phyloP scores from a whole-genome alignment of 352 stramenopile species.

The Elongisporangium anandrum region DNA sequence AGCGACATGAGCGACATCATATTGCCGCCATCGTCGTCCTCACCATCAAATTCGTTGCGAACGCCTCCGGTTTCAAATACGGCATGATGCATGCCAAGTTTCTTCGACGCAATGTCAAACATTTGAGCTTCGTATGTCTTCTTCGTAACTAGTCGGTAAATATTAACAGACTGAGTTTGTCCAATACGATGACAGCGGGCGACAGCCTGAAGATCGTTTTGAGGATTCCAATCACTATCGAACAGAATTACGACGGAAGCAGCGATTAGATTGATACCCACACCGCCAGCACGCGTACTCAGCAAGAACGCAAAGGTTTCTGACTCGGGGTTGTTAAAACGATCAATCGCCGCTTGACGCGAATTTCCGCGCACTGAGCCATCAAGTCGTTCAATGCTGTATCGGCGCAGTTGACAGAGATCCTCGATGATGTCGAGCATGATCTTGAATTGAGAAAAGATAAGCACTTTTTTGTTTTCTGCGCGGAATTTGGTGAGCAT shows the following conservation, averaged over 20 bases:
- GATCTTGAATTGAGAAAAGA: conserved; percentile 99
- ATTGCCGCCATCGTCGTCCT: conserved; percentile 90
- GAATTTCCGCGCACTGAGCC: conserved; percentile 95
- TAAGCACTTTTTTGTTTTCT: conserved; percentile 98
- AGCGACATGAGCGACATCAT: conserved; percentile 91
- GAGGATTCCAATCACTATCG: conserved; percentile 98
- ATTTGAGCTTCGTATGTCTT: conserved; percentile 99
- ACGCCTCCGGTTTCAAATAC: conserved; percentile 95
- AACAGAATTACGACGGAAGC: conserved; percentile 84
- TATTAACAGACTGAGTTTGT: conserved; percentile 98
- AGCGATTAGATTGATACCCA: conserved; percentile 96
- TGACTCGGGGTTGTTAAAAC: conserved; percentile 93
- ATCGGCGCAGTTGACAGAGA: conserved; percentile 75
- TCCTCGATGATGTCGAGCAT: conserved; percentile 97
- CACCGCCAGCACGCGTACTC: conserved; percentile 94
- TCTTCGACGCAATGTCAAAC: conserved; percentile 99
- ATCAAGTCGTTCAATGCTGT: conserved; percentile 95
- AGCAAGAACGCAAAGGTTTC: conserved; percentile 97
- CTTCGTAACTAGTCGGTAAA: conserved; percentile 99
- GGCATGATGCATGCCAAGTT: conserved; percentile 98
- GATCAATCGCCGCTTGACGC: conserved; percentile 97
- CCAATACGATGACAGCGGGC: conserved; percentile 99
- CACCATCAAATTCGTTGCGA: conserved; percentile 91
- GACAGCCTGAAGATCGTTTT: conserved; percentile 98
- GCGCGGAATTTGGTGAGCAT: conserved; percentile 95